Base-by-base conservation (phyloP, 2,329 filamentous ascomycete genomes). In the Aspergillus brunneoviolaceus region DNA sequence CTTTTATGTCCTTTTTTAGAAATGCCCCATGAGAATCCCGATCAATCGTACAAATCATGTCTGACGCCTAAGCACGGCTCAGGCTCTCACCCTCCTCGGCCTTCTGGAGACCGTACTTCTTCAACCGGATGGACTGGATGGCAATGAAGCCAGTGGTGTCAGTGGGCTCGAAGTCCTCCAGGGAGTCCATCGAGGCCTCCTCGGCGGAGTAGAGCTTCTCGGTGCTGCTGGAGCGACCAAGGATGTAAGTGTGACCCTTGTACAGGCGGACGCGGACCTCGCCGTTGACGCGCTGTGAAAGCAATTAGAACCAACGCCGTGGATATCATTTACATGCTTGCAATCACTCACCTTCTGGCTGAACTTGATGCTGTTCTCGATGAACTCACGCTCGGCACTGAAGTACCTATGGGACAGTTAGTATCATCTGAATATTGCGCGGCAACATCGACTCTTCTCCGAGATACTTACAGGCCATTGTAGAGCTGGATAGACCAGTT, bases 301-400 rank as follows among this genome's bases (percentile, higher is more conserved):
- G 64, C 56, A 59, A 68, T 47, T 60, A 50, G 27, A 19, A 53
- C 14, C 47, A 49, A 56, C n/a, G 3, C 48, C 53, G 4, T 19
- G 25, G 25, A 21, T 10, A 11, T 19, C 3, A 4, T n/a, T 14
- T 14, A 23, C 10, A 4, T 5, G 14, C 2, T 3, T 35, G 33
- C 33, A n/a, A 9, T 4, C 2, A 33, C 52, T 55, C 25, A 59
- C 52, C 74, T 84, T 83, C 74, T 90, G 87, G 49, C 78, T 81
- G 65, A 83, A 82, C 55, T 80, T 70, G 69, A 89, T 84, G 68
- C 83, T 83, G 72, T 86, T 82, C 78, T 92, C 86, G 59, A 89
- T 79, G 78, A 89, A 89, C 75, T 89, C 87, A 61, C 87, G 85
- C 77, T 90, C 88, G 33, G 87, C 87, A 14, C 85, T 88, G 80